phyloP scores from a whole-genome alignment of 306 rosid species.

The Fragaria vesca region DNA sequence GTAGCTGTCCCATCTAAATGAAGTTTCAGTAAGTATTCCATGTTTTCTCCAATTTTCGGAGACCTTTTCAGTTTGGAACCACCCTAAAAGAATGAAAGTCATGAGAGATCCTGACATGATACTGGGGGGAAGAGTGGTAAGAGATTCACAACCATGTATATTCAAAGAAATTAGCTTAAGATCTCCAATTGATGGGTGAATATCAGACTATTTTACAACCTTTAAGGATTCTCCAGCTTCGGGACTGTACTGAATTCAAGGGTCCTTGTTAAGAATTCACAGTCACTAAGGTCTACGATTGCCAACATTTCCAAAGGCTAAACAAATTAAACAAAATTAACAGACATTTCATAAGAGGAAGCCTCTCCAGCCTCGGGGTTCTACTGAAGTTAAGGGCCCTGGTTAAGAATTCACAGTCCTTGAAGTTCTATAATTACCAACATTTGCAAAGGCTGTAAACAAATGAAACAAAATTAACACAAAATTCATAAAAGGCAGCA shows the following conservation, averaged over 20 bases:
- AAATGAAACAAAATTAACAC: too few relatives aligned
- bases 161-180: not conserved
- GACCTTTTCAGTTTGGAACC: not conserved
- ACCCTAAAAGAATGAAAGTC: not conserved
- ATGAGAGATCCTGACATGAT: not conserved
- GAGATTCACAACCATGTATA: not conserved
- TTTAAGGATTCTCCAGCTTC: not conserved
- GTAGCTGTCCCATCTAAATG: slow-evolving; percentile 11
- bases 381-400: not conserved
- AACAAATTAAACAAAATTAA: too few relatives aligned
- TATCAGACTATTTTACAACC: not conserved
- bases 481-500: too few relatives aligned
- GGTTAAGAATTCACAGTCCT: not conserved
- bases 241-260: too few relatives aligned
- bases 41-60: not conserved
- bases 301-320: too few relatives aligned
- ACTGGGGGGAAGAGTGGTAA: not conserved
- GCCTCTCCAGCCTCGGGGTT: not conserved
- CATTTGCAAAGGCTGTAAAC: not conserved
- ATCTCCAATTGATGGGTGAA: not conserved
- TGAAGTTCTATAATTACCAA: not conserved
- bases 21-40: slow-evolving; percentile 2
- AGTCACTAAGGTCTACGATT: too few relatives aligned
- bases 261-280: too few relatives aligned
- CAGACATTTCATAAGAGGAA: too few relatives aligned